These are phyloP conservation scores for Falciphora oryzae DNA, from an alignment of 2,329 filamentous ascomycete genomes.

Conservation along the genomic window DNA sequence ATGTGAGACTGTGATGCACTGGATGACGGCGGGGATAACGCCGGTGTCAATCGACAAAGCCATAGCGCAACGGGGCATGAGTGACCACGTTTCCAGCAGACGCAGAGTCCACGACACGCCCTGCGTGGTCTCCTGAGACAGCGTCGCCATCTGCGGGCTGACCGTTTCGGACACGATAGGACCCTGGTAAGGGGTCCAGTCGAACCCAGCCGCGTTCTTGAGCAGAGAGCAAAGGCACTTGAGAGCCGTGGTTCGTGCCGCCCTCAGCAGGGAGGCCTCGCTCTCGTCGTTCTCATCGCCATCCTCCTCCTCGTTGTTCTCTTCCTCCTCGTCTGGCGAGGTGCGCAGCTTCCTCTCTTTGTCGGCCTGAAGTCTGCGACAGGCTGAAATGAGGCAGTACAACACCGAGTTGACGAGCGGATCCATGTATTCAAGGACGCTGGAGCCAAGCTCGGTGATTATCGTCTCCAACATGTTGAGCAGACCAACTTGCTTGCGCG, in stretches of 20 bases:
- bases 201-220: slow-evolving; percentile 60
- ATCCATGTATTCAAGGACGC: slow-evolving; percentile 61
- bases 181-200: slow-evolving; percentile 67
- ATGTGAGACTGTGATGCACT: slow-evolving; percentile 64
- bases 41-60: slow-evolving; percentile 60
- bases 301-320: slow-evolving; percentile 25
- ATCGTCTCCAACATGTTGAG: slow-evolving; percentile 87
- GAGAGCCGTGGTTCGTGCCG: slow-evolving; percentile 65
- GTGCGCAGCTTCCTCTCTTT: slow-evolving; percentile 15
- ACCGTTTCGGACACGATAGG: slow-evolving; percentile 70
- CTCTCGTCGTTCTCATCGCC: slow-evolving; percentile 36
- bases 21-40: slow-evolving; percentile 65
- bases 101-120: slow-evolving; percentile 78
- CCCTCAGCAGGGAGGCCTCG: slow-evolving; percentile 55
- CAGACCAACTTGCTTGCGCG: slow-evolving; percentile 82
- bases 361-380: slow-evolving; percentile 47
- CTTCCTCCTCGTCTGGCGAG: slow-evolving; percentile 28
- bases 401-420: slow-evolving; percentile 71
- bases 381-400: slow-evolving; percentile 72
- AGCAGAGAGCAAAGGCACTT: slow-evolving; percentile 80
- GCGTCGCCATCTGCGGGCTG: slow-evolving; percentile 67
- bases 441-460: slow-evolving; percentile 74
- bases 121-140: slow-evolving; percentile 82
- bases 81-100: slow-evolving; percentile 76
- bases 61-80: slow-evolving; percentile 56